Evolutionary conservation across 2,329 filamentous ascomycete genomes (phyloP), one percentile per base, ranked within the genome.

Genomic region (Pseudopyricularia cyperi): DNA sequence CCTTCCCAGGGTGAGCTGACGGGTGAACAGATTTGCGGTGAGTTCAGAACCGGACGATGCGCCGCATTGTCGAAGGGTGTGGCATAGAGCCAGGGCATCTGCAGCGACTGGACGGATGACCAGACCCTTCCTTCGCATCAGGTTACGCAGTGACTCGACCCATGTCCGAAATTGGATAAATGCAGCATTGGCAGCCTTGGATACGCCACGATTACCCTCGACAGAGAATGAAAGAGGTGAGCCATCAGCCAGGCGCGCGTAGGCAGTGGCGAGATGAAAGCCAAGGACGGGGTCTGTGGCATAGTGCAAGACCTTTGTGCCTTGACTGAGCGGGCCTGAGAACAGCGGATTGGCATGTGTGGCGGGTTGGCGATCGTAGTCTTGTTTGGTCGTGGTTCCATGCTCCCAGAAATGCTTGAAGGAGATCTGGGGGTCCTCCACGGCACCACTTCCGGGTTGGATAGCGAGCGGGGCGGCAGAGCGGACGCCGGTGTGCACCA

Each of bases 181-280:
- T 1, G 72, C 73, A 0, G 68, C 64, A 24, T 59, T 56, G 1
- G 67, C 57, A 3, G 66, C 52, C 30, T 57, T 59, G 37, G 59
- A 59, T 8, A 53, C 54, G 28, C 57, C 55, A 1, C 34, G 19
- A 1, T 2, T 32, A n/a, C 8, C 54, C 24, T 48, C 46, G 2
- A 55, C 46, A 4, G 55, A 46, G 1, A 62, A 57, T 7, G 60
- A 61, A 24, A 75, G 59, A 0, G 72, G 70, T 1, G 72, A 75
- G 1, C 56, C 50, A 4, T 67, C 59, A 0, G 63, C 56, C 2
- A 75, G 62, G 0, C 65, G 58, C 2, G 67, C 65, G 53, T 67
- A 70, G 2, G 70, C 73, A 1, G 69, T 63, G 2, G 75, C 74
- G n/a, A 82, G 66, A 60, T 83, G 79, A 53, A 76, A 83, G 1